These are phyloP conservation scores for Asterochloris sp. DNA, from an alignment of 139 green algal species.

Conservation along the genomic window DNA sequence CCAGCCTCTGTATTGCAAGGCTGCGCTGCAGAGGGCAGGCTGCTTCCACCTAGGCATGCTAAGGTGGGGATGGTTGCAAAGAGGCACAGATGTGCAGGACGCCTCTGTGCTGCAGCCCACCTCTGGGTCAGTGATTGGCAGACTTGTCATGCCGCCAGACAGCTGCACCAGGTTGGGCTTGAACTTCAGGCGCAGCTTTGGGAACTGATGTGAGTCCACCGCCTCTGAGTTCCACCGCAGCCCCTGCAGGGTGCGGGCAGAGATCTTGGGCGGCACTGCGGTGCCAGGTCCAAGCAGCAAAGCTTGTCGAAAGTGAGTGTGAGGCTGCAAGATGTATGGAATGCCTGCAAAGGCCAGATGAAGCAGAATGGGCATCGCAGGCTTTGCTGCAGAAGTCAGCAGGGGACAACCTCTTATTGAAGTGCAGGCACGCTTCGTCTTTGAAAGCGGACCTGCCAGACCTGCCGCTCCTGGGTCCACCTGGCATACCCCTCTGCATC, in stretches of 20 bases:
- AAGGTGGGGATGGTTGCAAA: neutral
- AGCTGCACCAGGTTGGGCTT: slow-evolving; percentile 83
- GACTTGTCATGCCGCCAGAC: slow-evolving; percentile 62
- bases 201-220: slow-evolving; percentile 66
- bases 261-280: neutral
- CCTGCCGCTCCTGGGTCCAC: slow-evolving; percentile 62
- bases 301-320: too few species aligned
- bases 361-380: neutral
- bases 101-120: neutral
- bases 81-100: neutral
- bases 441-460: slow-evolving; percentile 56
- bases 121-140: slow-evolving; percentile 67
- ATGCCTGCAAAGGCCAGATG: neutral
- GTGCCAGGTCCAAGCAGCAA: too few species aligned
- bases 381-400: neutral
- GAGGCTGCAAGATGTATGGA: too few species aligned
- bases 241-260: slow-evolving; percentile 29
- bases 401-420: neutral
- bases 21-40: neutral
- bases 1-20: neutral
- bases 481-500: slow-evolving; percentile 69
- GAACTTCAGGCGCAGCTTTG: slow-evolving; percentile 77
- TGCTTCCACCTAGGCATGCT: neutral
- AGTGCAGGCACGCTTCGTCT: too few species aligned
- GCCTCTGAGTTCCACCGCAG: slow-evolving; percentile 43